Evolutionary conservation across 352 stramenopile species (phyloP), one percentile per base, ranked within the genome.

Genomic region (Globisporangium uncinulatum): DNA sequence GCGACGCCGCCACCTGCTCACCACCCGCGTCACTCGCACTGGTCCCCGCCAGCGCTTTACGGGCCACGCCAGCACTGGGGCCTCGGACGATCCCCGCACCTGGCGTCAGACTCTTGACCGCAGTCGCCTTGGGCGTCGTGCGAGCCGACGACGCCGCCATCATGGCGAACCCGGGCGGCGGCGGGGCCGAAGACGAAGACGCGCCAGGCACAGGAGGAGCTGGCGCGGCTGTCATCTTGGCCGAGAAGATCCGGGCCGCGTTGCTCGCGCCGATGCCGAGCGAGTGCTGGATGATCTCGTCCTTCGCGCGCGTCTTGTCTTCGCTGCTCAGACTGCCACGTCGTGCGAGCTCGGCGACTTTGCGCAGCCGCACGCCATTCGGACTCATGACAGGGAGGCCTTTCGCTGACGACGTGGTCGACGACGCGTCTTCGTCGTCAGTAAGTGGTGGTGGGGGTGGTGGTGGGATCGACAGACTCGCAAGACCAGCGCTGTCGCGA

Each of bases 201-300:
- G 65, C 66, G 50, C 55, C 4, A 63, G 50, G 39, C 68, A 56
- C n/a, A 15, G 41, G 45, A 9, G 59, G 71, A 29, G 24, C 24
- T 29, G 24, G 24, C 24, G 24, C 24, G 45, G 82, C 71, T 48
- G 70, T 61, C 44, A 78, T 72, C 57, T 86, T 87, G 19, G 76
- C 70, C 6, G 76, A 71, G 41, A 88, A 63, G 61, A 89, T 71
- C 34, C 81, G 69, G 8, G 78, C 74, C 0, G 78, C 80, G 29
- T 83, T 81, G 61, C 57, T 90, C 13, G 80, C 80, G 5, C 77
- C 75, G 43, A 90, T 81, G 13, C 80, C 80, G 20, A 93, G 55
- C n/a, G 83, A 93, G 67, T 71, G 91, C 57, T 93, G 83, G 62
- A 93, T 93, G 69, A 93, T 93, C 57, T 93, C 80, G 65, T 93